Base-by-base conservation (phyloP, 108 stramenopile species). In the Conticribra weissflogii region DNA sequence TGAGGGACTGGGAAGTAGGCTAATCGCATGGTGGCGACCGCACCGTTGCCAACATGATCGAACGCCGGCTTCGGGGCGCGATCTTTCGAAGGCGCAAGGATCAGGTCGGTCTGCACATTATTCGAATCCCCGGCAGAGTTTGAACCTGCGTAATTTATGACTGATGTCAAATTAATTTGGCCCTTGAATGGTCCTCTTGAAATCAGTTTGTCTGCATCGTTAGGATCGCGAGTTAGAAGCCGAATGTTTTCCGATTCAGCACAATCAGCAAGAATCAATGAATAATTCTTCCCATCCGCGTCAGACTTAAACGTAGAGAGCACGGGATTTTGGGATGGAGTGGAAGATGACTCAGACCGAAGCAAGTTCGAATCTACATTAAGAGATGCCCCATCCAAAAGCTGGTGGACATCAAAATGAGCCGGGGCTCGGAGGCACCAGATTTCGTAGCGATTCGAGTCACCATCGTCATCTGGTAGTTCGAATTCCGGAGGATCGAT, bases 1-100 rank as follows among this genome's bases (percentile, higher is more conserved):
- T 93, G 92, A 1, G 89, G 83, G 22, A 93, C 68, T 30, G 63
- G 77, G 8, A 81, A 54, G 72, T 93, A 93, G 25, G 91, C 85
- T 36, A 76, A 59, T 27, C 87, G 76, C 23, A 83, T 63, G 19
- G 56, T 54, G n/a, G 77, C 86, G 14, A 67, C 68, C 5, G 54
- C 16, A n/a, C 67, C 67, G 44, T 76, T 76, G 1, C 24, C 53
- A 19, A 53, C 45, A 29, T 63, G 33, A 16, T 50, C 67, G 31
- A 76, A 47, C 1, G 67, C 75, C 3, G 85, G 82, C 25, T 68
- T 47, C 14, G 88, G 86, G 17, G 81, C 81, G 16, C 47, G 30
- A 2, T 83, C 82, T 34, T 46, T 33, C n/a, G 78, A 28, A n/a
- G 82, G 73, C 9, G 82, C 78, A 4, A 74, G 66, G 0, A 34